Evolutionary conservation across 352 stramenopile species (phyloP), one percentile per base, ranked within the genome.

Genomic region (Plasmopara muralis): DNA sequence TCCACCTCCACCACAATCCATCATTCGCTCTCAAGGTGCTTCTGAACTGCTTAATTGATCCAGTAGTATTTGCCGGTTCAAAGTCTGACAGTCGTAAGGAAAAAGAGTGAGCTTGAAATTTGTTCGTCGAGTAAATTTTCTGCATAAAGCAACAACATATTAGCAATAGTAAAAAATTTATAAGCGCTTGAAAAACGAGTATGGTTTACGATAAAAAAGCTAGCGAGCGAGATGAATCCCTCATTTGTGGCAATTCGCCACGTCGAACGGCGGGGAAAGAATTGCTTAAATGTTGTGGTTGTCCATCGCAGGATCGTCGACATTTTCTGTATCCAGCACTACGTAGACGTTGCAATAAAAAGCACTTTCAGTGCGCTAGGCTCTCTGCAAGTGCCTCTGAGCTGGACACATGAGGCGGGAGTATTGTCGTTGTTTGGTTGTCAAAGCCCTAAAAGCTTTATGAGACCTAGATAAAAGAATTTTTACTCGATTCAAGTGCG

Each of bases 71-170:
- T 51, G 48, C 29, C 2, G 49, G 55, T 1, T 68, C 48, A 0
- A 44, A 48, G 0, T 64, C 48, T 9, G 57, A 49, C 8, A 68
- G 34, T 9, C 37, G 49, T 13, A 68, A 50, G 16, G 41, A 54
- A 25, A 68, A 68, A 12, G 49, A 64, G 9, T 64, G 60, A 13
- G 54, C 55, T 14, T 68, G 54, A 15, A 57, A 53, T 20, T 68
- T 55, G 44, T 60, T 64, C 25, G 48, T 57, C 28, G 37, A 54
- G 50, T 64, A 64, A 14, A 64, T 68, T 64, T 64, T 60, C 60
- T 64, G n/a, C 33, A 30, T 18, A 25, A 18, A 15, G n/a, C 16
- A 62, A 47, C 5, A 46, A 6, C 8, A 33, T 30, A 7, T 39
- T 4, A 18, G 25, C 15, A 31, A 43, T 12, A 12, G 9, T 42